phyloP scores from a whole-genome alignment of 352 stramenopile genomes.

The Phytophthora capsici region DNA sequence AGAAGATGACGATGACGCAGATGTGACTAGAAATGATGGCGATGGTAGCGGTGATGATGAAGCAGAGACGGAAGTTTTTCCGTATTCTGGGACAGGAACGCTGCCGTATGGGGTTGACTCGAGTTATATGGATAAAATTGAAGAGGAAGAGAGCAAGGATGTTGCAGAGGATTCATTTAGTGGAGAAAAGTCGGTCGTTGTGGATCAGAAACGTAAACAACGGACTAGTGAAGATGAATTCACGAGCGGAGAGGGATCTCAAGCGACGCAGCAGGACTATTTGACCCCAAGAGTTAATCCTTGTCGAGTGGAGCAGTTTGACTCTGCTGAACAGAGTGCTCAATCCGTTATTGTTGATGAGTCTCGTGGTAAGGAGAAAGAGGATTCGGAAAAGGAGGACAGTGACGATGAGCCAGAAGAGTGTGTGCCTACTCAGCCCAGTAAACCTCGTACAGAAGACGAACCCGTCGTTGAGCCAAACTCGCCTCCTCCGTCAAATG shows the following conservation, averaged over 20 bases:
- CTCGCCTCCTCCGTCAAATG: constrained; percentile 14
- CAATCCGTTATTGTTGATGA: neutral
- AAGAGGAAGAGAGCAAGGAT: constrained; percentile 1
- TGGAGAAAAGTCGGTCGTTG: neutral
- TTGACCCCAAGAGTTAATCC: constrained; percentile 34
- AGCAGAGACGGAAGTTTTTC: constrained; percentile 26
- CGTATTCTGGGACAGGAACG: constrained; percentile 33
- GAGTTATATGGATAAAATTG: constrained; percentile 10
- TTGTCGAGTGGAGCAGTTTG: constrained; percentile 3
- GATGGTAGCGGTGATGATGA: constrained; percentile 11
- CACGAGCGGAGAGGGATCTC: constrained; percentile 31
- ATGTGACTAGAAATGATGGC: constrained; percentile 20
- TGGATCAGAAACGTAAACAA: constrained; percentile 6
- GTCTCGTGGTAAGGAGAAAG: neutral
- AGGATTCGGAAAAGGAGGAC: neutral
- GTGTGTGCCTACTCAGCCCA: constrained; percentile 55
- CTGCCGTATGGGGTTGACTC: constrained; percentile 23
- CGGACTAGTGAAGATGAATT: constrained; percentile 24
- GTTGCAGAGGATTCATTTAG: neutral
- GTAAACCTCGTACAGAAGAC: constrained; percentile 10
- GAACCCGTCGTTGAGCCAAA: constrained; percentile 22
- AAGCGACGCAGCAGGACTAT: constrained; percentile 33
- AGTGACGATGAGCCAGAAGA: constrained; percentile 48
- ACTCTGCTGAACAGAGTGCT: neutral
- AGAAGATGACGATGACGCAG: constrained; percentile 33